Percentiles rank a stretch among this genome's conserved stretches.
These are phyloP conservation scores for Lachnellula cervina DNA, from an alignment of 2,329 filamentous ascomycete genomes.

Conservation along the genomic window DNA sequence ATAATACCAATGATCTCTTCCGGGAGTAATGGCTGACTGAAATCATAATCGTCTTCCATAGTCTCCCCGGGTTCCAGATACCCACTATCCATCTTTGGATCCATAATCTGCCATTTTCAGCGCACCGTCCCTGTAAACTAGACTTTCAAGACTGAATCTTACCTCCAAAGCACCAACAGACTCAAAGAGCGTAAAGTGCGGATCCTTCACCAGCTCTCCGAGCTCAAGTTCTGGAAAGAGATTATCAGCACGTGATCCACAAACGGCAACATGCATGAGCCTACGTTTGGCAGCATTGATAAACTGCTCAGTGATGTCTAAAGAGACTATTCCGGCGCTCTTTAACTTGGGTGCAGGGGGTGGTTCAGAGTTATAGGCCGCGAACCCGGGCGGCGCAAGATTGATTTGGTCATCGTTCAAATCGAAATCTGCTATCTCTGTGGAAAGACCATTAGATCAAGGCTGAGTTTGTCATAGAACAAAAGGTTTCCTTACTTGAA, in stretches of 20 bases:
- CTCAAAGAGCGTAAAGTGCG: conserved; percentile 88
- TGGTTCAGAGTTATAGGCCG: conserved; percentile 23
- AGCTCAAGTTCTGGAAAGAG: conserved; percentile 58
- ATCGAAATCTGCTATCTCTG: conserved; percentile 26
- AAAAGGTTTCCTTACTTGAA: conserved; percentile 17
- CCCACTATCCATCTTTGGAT: conserved; percentile 97
- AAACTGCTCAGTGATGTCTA: conserved; percentile 56
- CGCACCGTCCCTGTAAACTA: neutral
- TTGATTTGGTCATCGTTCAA: conserved; percentile 23
- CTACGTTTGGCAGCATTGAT: conserved; percentile 48
- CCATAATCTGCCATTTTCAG: conserved; percentile 72
- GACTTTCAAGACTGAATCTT: conserved; percentile 15
- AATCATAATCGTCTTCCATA: conserved; percentile 80
- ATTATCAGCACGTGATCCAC: conserved; percentile 21
- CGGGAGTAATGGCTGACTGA: conserved; percentile 61
- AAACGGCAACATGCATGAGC: conserved; percentile 19
- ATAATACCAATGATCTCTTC: conserved; percentile 88
- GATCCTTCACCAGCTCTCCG: conserved; percentile 90
- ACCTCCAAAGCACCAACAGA: conserved; percentile 82
- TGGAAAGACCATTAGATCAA: conserved; percentile 11
- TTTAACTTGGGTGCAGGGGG: conserved; percentile 29
- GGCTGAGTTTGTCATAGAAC: neutral
- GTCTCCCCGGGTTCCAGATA: conserved; percentile 72
- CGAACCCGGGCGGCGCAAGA: conserved; percentile 14
- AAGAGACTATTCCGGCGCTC: conserved; percentile 46